Conservation (phyloP, 768 basidiomycete genomes). For the Suillus clintonianus region DNA sequence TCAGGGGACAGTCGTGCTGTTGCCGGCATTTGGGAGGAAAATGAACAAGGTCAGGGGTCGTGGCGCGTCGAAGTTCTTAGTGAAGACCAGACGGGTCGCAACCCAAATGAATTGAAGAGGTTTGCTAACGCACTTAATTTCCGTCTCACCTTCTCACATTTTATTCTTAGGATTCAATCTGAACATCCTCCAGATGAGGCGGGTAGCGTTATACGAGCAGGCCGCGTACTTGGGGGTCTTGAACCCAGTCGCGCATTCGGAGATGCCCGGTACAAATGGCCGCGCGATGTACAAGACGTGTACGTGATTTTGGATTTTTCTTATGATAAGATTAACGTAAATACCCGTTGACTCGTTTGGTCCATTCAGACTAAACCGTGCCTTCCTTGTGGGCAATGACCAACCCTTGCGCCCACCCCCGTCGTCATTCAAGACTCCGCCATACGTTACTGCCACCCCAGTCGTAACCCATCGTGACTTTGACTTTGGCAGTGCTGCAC, state of each 20-base stretch:
- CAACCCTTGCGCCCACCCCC: constrained; percentile 61
- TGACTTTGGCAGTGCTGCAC: constrained; percentile 41
- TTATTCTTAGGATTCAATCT: constrained; percentile 60
- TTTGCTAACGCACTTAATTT: constrained; percentile 32
- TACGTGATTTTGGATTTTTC: constrained; percentile 36
- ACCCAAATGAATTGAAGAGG: constrained; percentile 82
- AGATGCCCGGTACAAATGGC: constrained; percentile 90
- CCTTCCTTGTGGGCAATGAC: constrained; percentile 67
- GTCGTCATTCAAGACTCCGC: constrained; percentile 75
- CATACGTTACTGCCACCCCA: constrained; percentile 87
- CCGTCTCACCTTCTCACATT: constrained; percentile 1
- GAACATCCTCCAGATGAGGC: constrained; percentile 84
- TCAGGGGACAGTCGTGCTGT: constrained; percentile 96
- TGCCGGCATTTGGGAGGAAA: constrained; percentile 86
- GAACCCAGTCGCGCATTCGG: constrained; percentile 89
- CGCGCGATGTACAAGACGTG: constrained; percentile 69
- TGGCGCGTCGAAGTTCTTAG: constrained; percentile 95
- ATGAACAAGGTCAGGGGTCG: constrained; percentile 59
- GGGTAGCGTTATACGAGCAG: constrained; percentile 70
- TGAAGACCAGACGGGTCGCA: constrained; percentile 96
- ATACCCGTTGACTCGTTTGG: neutral
- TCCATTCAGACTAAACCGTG: constrained; percentile 52
- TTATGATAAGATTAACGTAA: neutral
- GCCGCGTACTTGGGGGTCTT: constrained; percentile 84
- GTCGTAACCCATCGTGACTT: constrained; percentile 80